phyloP scores from a whole-genome alignment of 2,329 filamentous ascomycete genomes.

The Sporothrix protearum region DNA sequence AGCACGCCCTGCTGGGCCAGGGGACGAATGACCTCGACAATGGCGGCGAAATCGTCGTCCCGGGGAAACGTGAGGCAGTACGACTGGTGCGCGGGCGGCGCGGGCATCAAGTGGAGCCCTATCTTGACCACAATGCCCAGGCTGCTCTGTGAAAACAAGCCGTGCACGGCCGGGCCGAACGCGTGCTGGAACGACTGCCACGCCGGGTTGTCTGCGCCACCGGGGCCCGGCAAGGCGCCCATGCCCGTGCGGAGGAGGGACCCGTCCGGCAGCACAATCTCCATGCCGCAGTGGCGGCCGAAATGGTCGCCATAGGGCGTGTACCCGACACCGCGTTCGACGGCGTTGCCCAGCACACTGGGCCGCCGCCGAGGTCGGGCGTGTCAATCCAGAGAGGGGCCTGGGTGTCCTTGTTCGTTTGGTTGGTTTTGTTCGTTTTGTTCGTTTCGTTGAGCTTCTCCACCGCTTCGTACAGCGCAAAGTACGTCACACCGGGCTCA shows the following conservation, averaged over 20 bases:
- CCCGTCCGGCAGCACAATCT: constrained; percentile 43
- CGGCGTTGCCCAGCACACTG: constrained; percentile 45
- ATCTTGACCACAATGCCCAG: constrained; percentile 54
- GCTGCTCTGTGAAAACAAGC: constrained; percentile 51
- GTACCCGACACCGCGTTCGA: constrained; percentile 47
- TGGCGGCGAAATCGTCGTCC: constrained; percentile 37
- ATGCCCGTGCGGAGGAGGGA: constrained; percentile 45
- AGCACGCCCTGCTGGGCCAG: constrained; percentile 36
- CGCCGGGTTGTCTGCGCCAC: constrained; percentile 37
- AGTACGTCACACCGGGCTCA: constrained; percentile 55
- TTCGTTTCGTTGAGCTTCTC: constrained; percentile 30
- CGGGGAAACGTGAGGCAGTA: constrained; percentile 41
- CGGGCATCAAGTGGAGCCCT: constrained; percentile 45
- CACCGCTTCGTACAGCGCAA: constrained; percentile 50
- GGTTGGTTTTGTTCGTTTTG: too few species aligned
- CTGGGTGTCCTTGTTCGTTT: constrained; percentile 36
- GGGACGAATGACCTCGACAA: constrained; percentile 39
- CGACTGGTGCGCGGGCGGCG: constrained; percentile 37
- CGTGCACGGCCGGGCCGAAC: constrained; percentile 42
- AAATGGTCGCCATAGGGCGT: constrained; percentile 44
- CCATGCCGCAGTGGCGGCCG: constrained; percentile 34
- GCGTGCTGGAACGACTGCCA: constrained; percentile 41
- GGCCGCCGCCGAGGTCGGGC: constrained; percentile 42
- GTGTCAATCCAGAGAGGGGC: constrained; percentile 42
- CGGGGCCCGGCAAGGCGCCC: constrained; percentile 42